phyloP scores from a whole-genome alignment of 2,329 filamentous ascomycete species.

The Ramichloridium luteum region DNA sequence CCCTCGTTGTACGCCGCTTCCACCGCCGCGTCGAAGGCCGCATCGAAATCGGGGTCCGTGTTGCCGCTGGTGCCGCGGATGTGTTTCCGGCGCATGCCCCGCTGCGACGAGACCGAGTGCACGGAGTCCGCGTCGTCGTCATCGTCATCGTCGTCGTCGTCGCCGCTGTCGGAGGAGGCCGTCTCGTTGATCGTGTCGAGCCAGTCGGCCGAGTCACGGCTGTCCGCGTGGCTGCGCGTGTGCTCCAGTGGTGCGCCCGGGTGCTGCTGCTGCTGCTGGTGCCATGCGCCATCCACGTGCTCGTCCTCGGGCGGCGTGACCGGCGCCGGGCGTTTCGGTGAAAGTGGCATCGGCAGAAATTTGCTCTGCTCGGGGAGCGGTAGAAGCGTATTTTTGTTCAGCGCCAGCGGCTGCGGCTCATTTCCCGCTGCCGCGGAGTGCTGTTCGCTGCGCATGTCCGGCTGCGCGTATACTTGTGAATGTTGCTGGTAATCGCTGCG shows the following conservation, averaged over 20 bases:
- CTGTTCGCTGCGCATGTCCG: too few relatives aligned
- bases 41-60: slow-evolving; percentile 85
- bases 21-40: slow-evolving; percentile 84
- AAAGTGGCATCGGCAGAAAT: slow-evolving; percentile 61
- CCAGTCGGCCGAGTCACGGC: slow-evolving; percentile 23
- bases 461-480: too few relatives aligned
- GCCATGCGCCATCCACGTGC: slow-evolving; percentile 8
- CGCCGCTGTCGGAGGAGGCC: slow-evolving; percentile 61
- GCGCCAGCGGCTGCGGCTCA: slow-evolving; percentile 3
- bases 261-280: slow-evolving; percentile 7
- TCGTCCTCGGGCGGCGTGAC: slow-evolving; percentile 6
- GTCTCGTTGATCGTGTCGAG: slow-evolving; percentile 60
- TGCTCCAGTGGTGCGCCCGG: slow-evolving; percentile 1
- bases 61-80: slow-evolving; percentile 55
- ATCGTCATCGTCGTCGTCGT: too few relatives aligned
- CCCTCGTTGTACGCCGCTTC: slow-evolving; percentile 93
- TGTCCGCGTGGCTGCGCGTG: slow-evolving; percentile 9
- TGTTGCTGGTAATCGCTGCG: not conserved
- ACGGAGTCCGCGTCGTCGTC: slow-evolving; percentile 67
- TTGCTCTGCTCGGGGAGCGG: slow-evolving; percentile 25
- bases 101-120: slow-evolving; percentile 65
- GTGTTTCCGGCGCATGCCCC: slow-evolving; percentile 56
- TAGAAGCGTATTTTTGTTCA: slow-evolving; percentile 9
- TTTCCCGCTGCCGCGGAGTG: not conserved
- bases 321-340: slow-evolving; percentile 48